phyloP scores from a whole-genome alignment of 2,329 filamentous ascomycete species.

The Microdochium trichocladiopsis region DNA sequence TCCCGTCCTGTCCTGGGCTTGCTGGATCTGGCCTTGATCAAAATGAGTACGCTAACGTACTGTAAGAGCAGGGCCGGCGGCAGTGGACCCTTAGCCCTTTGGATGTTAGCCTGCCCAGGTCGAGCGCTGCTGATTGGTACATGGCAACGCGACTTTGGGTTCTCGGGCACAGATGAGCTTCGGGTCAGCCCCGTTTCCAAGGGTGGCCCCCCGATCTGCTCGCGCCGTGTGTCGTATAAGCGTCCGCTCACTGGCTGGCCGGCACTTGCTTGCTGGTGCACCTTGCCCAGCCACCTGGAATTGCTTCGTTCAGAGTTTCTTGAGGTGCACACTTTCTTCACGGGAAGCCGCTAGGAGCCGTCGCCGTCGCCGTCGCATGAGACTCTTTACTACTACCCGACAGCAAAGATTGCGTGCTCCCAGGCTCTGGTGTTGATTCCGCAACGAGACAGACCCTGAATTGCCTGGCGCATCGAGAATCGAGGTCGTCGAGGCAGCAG shows the following conservation, averaged over 20 bases:
- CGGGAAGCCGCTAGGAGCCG: too few relatives aligned
- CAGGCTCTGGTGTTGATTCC: too few relatives aligned
- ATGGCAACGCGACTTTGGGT: background rate
- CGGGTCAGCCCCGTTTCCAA: background rate
- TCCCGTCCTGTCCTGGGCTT: too few relatives aligned
- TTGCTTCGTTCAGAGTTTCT: background rate
- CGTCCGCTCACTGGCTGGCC: background rate
- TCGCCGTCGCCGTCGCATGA: too few relatives aligned
- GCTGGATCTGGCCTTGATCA: background rate
- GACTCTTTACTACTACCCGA: too few relatives aligned
- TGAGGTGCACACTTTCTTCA: background rate
- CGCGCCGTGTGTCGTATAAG: background rate
- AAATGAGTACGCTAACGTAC: too few relatives aligned
- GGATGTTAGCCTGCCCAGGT: background rate
- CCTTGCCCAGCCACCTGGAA: background rate
- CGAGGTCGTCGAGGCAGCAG: too few relatives aligned
- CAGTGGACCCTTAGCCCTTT: too few relatives aligned
- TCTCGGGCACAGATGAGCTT: background rate
- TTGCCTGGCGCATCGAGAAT: too few relatives aligned
- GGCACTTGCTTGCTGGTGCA: background rate
- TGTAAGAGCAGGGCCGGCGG: too few relatives aligned
- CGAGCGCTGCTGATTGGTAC: background rate
- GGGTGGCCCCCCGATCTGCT: background rate
- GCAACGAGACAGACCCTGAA: too few relatives aligned
- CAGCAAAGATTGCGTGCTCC: too few relatives aligned